A percentile compares a stretch with the other conserved stretches of the same genome.
Conservation (phyloP, 108 stramenopile genomes). For the Nannochloropsis oceanica region DNA sequence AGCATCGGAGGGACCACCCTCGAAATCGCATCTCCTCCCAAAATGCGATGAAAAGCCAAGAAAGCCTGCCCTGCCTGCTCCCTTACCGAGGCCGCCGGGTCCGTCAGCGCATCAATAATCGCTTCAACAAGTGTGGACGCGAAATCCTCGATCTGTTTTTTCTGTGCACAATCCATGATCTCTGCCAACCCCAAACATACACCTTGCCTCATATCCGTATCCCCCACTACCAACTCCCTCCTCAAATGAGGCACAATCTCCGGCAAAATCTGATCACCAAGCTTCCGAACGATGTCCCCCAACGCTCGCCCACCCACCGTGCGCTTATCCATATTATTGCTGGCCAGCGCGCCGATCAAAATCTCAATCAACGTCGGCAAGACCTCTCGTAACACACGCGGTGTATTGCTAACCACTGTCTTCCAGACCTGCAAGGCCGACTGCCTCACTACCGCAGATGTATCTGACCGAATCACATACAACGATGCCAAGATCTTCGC, state of each 20-base stretch:
- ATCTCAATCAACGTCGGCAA: slow-evolving; percentile 66
- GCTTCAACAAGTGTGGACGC: slow-evolving; percentile 78
- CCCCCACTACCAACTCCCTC: slow-evolving; percentile 62
- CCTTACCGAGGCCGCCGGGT: slow-evolving; percentile 52
- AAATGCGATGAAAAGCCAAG: slow-evolving; percentile 65
- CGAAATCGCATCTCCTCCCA: slow-evolving; percentile 70
- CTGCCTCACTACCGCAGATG: slow-evolving; percentile 70
- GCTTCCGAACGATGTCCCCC: slow-evolving; percentile 89
- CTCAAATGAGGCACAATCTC: slow-evolving; percentile 83
- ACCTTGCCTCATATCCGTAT: slow-evolving; percentile 61
- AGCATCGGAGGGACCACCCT: slow-evolving; percentile 84
- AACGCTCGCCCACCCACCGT: slow-evolving; percentile 80
- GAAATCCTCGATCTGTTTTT: slow-evolving; percentile 73
- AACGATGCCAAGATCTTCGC: slow-evolving; percentile 65
- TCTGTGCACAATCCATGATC: slow-evolving; percentile 68
- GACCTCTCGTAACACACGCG: slow-evolving; percentile 77
- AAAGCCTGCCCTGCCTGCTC: slow-evolving; percentile 83
- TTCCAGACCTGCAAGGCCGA: slow-evolving; percentile 93
- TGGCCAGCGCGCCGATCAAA: slow-evolving; percentile 61
- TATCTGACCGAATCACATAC: slow-evolving; percentile 82
- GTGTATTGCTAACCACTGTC: slow-evolving; percentile 86
- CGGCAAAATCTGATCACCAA: slow-evolving; percentile 89
- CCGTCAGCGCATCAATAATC: slow-evolving; percentile 81
- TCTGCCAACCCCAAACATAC: slow-evolving; percentile 91
- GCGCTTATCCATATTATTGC: slow-evolving; percentile 54